Evolutionary conservation across 2,329 filamentous ascomycete genomes (phyloP), one percentile per base, ranked within the genome.

Genomic region (Penicillium corylophilum): DNA sequence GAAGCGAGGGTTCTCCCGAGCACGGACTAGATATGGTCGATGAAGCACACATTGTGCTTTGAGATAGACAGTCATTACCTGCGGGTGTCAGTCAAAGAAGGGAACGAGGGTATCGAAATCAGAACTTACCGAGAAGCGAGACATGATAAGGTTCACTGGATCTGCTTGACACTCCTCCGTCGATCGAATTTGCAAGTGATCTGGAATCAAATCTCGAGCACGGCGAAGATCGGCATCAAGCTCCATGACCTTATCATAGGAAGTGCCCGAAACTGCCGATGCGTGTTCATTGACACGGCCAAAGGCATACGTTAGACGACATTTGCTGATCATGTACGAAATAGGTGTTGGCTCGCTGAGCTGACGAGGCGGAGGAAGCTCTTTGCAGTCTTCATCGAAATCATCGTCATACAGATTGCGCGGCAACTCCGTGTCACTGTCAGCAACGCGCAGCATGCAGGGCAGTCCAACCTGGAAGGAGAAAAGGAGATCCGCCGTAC

Each of bases 21-120:
- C 89, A 53, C 86, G 83, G n/a, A 83, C 79, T 51, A 96, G 81
- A 69, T 94, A 96, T 57, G 91, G 91, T 45, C 91, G 83, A 70
- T 99, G 94, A 35, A 99, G 81, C 20, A 96, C 82, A 63, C 90
- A 95, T 63, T 95, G 81, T 16, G 91, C 88, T 73, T 95, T 96
- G 57, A 95, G 85, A 66, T 91, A 95, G 5, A 96, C 75, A 44
- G 94, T 86, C 55, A 94, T 89, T 28, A 96, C 61, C 71, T 74
- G 43, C 38, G 42, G 40, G 12, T 9, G 39, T 62, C 40, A 64
- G 59, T 44, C 44, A 24, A 31, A 24, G 48, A 16, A 23, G 28
- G 18, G 23, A 28, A 16, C 16, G 3, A 12, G 15, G 2, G 2
- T 16, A 13, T 8, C n/a, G 16, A 18, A 12, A 8, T 5, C 15